Evolutionary conservation across 2,329 filamentous ascomycete species (phyloP), one percentile per base, ranked within the genome.

Genomic region (Zymoseptoria crescenta): DNA sequence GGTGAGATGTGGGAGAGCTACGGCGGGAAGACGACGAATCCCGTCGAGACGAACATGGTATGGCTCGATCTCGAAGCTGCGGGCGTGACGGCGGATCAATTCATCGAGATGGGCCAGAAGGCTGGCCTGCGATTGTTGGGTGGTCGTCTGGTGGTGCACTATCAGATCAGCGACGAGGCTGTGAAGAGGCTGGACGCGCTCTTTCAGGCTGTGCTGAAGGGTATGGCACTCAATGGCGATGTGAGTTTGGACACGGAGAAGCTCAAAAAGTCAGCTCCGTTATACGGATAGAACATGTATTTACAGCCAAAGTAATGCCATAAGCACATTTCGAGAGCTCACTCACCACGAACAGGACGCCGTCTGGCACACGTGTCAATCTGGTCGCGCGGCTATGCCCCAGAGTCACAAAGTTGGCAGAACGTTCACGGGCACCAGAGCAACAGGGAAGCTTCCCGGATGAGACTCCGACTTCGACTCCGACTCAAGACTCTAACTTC

Each of bases 31-130:
- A 74, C 91, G 58, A 74, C 80, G 20, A 79, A 86, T 60, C 87
- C 88, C 0, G 86, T 88, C 1, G 86, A 96, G 70, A 95, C 91
- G n/a, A 96, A 96, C 75, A 95, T 96, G 89, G 84, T 90, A 35
- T 96, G 89, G 90, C 69, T 95, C 59, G 87, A 95, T 72, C 76
- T 94, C 16, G 81, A 84, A 29, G 80, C 80, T 1, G 81, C 83
- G 9, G 82, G 83, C 0, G 71, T 86, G 30, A 75, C 77, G 2
- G 71, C 71, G 4, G 78, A 81, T 55, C 77, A 81, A 49, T 82
- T 86, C 61, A 78, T 81, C 8, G 76, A 78, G 58, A 72, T 82
- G 45, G 84, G 79, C 1, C 74, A 81, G 62, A 79, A 82, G 66
- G 79, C 82, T 57, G 86, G 86, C 0, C 65, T 89, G 57, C 80